Evolutionary conservation across 75 land plant species (phyloP), one percentile per base, ranked within the genome.

Genomic region (Pinus albicaulis): DNA sequence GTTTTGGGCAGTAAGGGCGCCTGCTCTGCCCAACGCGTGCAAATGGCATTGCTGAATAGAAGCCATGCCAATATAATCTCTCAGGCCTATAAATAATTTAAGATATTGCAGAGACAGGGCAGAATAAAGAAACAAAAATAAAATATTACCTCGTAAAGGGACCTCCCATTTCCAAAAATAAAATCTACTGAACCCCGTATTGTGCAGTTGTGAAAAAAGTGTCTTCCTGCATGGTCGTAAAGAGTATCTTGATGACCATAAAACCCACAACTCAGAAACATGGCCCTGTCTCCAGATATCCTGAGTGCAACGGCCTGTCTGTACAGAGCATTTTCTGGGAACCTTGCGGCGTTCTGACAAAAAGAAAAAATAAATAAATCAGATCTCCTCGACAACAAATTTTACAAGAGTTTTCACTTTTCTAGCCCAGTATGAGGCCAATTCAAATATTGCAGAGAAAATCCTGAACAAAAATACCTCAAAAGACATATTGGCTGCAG

Each of bases 151-250:
- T 76, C 59, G 38, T 82, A 82, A 16, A 82, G 74, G 14, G 83
- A 82, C 55, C 83, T 72, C 19, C 83, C 83, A 36, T 82, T 72
- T 68, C 83, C 83, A 64, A 82, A 82, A 8, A 82, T 64, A 52
- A 82, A 82, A 52, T 82, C 83, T 26, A 82, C 75, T 11, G 71
- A 52, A 36, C 83, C 83, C 31, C 31, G 20, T 13, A 82, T 79
- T 57, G 60, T 80, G 81, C 83, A 82, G 19, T 78, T 55, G 38
- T 56, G 80, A 68, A 82, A 82, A 82, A 72, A 82, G 26, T 82
- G 83, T 2, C 81, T 79, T 11, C 83, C 83, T 12, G 24, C 55
- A 25, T 82, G 81, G 55, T 82, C 83, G 22, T 78, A 82, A 34
- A 82, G 82, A 3, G 83, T 82, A 48, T 82, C 83, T 41, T 82